These are phyloP conservation scores for Kondoa subrosea DNA, from an alignment of 768 basidiomycete genomes.

Conservation along the genomic window DNA sequence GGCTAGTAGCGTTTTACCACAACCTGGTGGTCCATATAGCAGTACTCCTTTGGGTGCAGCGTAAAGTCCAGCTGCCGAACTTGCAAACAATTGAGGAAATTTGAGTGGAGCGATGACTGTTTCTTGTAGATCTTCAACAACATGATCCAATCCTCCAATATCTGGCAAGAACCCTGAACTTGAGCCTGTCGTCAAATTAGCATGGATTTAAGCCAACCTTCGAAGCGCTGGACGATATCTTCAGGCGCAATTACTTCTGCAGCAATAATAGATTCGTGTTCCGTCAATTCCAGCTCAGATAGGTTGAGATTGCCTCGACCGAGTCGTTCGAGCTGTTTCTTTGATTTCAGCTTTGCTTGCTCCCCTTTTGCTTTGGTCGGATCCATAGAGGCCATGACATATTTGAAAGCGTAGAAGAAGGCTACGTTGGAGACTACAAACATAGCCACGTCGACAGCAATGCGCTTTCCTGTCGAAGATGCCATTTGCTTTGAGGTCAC, in stretches of 20 bases:
- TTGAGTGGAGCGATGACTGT: slow-evolving; percentile 87
- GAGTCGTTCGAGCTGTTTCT: neutral
- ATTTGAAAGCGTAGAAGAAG: neutral
- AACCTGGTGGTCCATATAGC: slow-evolving; percentile 89
- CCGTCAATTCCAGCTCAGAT: slow-evolving; percentile 52
- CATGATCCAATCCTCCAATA: slow-evolving; percentile 82
- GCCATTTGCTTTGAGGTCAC: no score
- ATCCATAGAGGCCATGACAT: neutral
- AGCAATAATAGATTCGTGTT: slow-evolving; percentile 84
- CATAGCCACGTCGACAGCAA: neutral
- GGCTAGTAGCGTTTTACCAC: slow-evolving; percentile 99
- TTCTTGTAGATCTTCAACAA: slow-evolving; percentile 76
- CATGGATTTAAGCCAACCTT: slow-evolving; percentile 39
- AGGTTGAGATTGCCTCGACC: slow-evolving; percentile 28
- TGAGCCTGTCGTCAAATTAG: neutral
- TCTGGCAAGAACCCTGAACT: slow-evolving; percentile 36
- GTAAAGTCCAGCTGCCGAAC: slow-evolving; percentile 56
- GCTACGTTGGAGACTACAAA: neutral
- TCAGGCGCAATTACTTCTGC: slow-evolving; percentile 85
- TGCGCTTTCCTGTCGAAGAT: neutral
- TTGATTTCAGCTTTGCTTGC: neutral
- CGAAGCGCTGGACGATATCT: slow-evolving; percentile 60
- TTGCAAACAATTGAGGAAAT: slow-evolving; percentile 66
- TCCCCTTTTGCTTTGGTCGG: neutral
- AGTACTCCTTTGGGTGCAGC: slow-evolving; percentile 89